These are phyloP conservation scores for Penicillium waksmanii DNA, from an alignment of 495 filamentous ascomycete species.

Conservation along the genomic window DNA sequence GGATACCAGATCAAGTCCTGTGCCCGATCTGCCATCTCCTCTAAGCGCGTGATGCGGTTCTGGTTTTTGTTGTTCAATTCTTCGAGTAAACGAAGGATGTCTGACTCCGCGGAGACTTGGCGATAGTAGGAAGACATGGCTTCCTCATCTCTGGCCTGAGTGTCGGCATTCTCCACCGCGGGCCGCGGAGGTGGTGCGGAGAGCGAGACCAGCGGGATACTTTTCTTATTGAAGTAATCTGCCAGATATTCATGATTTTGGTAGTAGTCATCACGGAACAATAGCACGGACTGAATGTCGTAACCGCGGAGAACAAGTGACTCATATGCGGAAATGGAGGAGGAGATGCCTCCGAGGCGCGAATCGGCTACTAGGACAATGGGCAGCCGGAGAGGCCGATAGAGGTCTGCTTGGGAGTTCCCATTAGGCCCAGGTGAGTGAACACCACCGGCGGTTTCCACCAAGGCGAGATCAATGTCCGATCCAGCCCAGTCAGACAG, in stretches of 20 bases:
- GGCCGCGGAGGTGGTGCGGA: slow-evolving; percentile 54
- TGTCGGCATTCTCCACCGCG: slow-evolving; percentile 28
- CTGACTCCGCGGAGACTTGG: slow-evolving; percentile 36
- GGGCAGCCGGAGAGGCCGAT: slow-evolving; percentile 68
- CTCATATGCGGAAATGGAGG: slow-evolving; percentile 76
- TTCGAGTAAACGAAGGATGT: slow-evolving; percentile 44
- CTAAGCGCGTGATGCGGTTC: slow-evolving; percentile 55
- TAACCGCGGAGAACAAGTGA: slow-evolving; percentile 73
- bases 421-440: slow-evolving; percentile 74
- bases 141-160: slow-evolving; percentile 50
- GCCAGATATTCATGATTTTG: slow-evolving; percentile 66
- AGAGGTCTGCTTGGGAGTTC: slow-evolving; percentile 75
- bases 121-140: slow-evolving; percentile 64
- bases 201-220: slow-evolving; percentile 57
- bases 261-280: slow-evolving; percentile 65
- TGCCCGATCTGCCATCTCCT: slow-evolving; percentile 61
- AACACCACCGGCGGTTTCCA: slow-evolving; percentile 80
- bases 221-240: slow-evolving; percentile 62
- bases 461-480: slow-evolving; percentile 51
- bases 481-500: slow-evolving; percentile 45
- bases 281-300: slow-evolving; percentile 65
- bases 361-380: slow-evolving; percentile 74
- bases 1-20: slow-evolving; percentile 74
- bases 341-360: slow-evolving; percentile 72
- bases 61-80: slow-evolving; percentile 53